Conservation (phyloP, 805 yeast species). For the Ogataea thermomethanolica region DNA sequence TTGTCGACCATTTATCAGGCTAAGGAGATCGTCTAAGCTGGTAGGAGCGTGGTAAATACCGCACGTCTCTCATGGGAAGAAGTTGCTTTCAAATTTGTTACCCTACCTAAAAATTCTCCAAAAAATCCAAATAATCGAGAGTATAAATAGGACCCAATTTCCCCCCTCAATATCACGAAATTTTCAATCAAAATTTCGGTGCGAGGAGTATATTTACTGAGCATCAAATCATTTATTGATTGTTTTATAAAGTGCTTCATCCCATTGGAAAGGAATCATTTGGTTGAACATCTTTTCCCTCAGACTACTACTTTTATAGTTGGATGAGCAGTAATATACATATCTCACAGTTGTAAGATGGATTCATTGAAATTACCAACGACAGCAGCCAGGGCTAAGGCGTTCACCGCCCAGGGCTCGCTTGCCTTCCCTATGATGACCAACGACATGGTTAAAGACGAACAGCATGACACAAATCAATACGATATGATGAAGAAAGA, state of each 20-base stretch:
- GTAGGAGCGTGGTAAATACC: no score
- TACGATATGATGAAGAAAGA: constrained; percentile 25
- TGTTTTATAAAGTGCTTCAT: constrained; percentile 5
- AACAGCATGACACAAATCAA: constrained; percentile 9
- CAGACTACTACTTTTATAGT: constrained; percentile 15
- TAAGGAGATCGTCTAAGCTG: no score
- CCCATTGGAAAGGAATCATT: constrained; percentile 27
- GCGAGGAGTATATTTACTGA: constrained; percentile 8
- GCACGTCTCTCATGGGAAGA: no score
- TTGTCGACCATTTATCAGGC: no score
- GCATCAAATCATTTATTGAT: constrained; percentile 2
- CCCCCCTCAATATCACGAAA: constrained; percentile 11
- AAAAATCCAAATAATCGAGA: constrained; percentile 4
- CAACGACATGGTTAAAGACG: constrained; percentile 26
- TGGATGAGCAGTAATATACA: constrained; percentile 17
- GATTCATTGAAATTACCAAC: constrained; percentile 74
- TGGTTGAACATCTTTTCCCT: constrained; percentile 28
- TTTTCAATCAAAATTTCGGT: constrained; percentile 3
- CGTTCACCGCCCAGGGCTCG: constrained; percentile 65
- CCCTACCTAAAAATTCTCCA: constrained; percentile 8
- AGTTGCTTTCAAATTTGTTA: neutral
- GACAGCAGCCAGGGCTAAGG: constrained; percentile 73
- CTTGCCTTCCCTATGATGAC: constrained; percentile 58
- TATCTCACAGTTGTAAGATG: constrained; percentile 37
- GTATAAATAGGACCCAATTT: constrained; percentile 23